These are phyloP conservation scores for Coemansia sp. DNA, from an alignment of 192 early-diverging fungal genomes.

Conservation along the genomic window DNA sequence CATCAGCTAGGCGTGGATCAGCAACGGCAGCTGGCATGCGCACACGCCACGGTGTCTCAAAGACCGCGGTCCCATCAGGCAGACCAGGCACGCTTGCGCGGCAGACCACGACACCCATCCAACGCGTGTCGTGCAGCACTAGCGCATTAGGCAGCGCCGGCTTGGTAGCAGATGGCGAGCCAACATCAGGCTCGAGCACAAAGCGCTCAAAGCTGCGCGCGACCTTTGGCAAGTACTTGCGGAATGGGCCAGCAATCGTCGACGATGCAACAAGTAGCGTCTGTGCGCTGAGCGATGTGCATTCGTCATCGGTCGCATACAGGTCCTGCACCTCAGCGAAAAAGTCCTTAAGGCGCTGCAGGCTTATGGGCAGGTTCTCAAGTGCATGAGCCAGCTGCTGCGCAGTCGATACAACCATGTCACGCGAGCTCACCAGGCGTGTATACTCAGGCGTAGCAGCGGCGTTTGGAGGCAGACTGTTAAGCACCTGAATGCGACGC, in stretches of 20 bases:
- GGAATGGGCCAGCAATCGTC: constrained; percentile 39
- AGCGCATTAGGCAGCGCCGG: constrained; percentile 41
- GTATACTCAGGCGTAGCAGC: constrained; percentile 32
- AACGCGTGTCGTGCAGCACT: constrained; percentile 52
- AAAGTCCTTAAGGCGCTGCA: constrained; percentile 47
- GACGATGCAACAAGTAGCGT: constrained; percentile 39
- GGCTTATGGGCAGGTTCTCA: constrained; percentile 46
- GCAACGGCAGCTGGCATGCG: constrained; percentile 22
- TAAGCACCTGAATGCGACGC: constrained; percentile 32
- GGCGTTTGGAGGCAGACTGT: constrained; percentile 34
- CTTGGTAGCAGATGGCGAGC: constrained; percentile 8
- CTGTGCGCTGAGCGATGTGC: constrained; percentile 36
- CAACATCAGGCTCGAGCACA: constrained; percentile 37
- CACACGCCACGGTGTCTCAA: constrained; percentile 54
- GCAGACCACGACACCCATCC: constrained; percentile 40
- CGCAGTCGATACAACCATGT: constrained; percentile 45
- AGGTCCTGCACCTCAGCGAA: constrained; percentile 39
- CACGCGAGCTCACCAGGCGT: constrained; percentile 19
- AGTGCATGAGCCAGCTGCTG: constrained; percentile 52
- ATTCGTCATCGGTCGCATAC: constrained; percentile 40
- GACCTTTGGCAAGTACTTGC: constrained; percentile 41
- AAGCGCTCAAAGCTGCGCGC: constrained; percentile 45
- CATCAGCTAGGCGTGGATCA: constrained; percentile 25
- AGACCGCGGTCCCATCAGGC: constrained; percentile 31
- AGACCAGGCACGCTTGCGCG: constrained; percentile 32